Evolutionary conservation across 2,329 filamentous ascomycete genomes (phyloP).

Genomic region (Zasmidium cellare): DNA sequence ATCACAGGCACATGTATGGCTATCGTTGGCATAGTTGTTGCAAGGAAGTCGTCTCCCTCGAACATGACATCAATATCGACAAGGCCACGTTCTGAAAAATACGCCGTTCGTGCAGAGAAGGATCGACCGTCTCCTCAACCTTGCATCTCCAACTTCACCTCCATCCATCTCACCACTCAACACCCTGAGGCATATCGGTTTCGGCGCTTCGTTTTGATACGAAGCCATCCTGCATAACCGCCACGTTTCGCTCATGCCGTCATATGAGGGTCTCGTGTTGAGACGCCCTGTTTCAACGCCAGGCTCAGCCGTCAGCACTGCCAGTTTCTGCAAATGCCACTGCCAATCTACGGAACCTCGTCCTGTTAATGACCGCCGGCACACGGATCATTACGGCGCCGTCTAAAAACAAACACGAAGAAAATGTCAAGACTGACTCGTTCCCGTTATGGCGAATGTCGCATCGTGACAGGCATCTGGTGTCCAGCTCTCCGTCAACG

Average conservation of each 20-base stretch:
- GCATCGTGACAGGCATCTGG: constrained; percentile 11
- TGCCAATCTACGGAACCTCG: neutral
- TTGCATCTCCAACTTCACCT: neutral
- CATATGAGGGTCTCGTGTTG: neutral
- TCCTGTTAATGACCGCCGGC: neutral
- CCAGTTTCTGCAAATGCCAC: neutral
- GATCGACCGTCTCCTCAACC: neutral
- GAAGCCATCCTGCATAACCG: neutral
- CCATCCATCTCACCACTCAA: neutral
- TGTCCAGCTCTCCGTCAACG: constrained; percentile 7
- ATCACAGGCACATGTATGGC: neutral
- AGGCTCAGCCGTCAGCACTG: neutral
- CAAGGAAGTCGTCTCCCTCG: neutral
- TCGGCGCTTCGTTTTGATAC: neutral
- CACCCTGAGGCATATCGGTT: neutral
- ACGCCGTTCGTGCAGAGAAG: neutral
- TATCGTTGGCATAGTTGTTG: constrained; percentile 11
- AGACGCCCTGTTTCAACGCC: neutral
- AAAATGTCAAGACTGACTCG: neutral
- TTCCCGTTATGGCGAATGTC: constrained; percentile 6
- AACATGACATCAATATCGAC: neutral
- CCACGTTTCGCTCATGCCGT: neutral
- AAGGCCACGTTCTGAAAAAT: neutral
- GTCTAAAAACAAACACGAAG: neutral
- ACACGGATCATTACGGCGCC: neutral